Evolutionary conservation across 768 basidiomycete genomes (phyloP).

Genomic region (Suillus spraguei): DNA sequence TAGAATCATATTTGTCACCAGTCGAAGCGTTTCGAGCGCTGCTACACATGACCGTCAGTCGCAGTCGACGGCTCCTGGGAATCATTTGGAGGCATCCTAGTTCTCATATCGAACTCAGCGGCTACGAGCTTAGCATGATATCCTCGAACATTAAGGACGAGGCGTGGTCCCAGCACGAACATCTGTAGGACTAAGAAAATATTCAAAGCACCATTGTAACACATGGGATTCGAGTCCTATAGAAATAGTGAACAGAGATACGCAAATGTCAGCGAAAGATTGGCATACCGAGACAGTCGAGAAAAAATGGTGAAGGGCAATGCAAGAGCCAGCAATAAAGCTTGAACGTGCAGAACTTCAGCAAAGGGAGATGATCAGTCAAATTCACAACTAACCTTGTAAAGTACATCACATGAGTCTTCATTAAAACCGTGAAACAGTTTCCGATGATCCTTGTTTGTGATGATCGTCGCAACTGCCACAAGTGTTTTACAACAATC

Average conservation of each 20-base stretch:
- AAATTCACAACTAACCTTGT: not conserved
- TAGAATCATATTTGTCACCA: not conserved
- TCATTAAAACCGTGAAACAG: not conserved
- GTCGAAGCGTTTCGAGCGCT: not conserved
- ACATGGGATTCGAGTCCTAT: not conserved
- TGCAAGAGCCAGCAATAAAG: not conserved
- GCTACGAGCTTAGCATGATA: not conserved
- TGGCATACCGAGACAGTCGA: not conserved
- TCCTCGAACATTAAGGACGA: slow-evolving; percentile 2
- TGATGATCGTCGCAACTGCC: not conserved
- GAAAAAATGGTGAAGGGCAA: not conserved
- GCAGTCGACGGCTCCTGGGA: not conserved
- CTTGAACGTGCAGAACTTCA: not conserved
- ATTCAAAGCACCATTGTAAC: not conserved
- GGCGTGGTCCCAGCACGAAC: slow-evolving; percentile 4
- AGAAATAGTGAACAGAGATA: not conserved
- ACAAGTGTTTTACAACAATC: not conserved
- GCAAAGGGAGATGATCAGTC: not conserved
- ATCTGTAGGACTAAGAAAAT: not conserved
- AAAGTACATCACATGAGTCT: not conserved
- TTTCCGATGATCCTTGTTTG: not conserved
- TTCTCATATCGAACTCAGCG: not conserved
- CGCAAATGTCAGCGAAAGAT: not conserved
- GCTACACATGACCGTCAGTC: not conserved
- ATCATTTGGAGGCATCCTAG: not conserved